A percentile compares a stretch with the other conserved stretches of the same genome.
Evolutionary conservation across 176 grass and related monocot genomes (phyloP).

Genomic region (Alopecurus myosuroides): DNA sequence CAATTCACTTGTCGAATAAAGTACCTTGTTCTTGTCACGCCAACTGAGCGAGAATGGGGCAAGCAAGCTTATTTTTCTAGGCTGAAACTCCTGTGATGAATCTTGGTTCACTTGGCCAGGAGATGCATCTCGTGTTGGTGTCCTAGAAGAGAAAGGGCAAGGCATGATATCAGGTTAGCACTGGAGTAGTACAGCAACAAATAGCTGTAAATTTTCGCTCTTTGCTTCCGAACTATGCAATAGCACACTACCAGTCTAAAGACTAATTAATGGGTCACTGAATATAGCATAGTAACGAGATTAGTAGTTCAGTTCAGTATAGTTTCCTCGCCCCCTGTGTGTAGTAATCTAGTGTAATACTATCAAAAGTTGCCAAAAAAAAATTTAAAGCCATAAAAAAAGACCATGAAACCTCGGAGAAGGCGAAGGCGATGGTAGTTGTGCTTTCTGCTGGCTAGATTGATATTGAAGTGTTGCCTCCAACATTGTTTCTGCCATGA

Average conservation of each 20-base stretch:
- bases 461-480: slow-evolving; percentile 98
- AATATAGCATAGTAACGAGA: slow-evolving; percentile 5
- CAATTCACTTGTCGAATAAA: background rate
- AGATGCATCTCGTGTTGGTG: slow-evolving; percentile 52
- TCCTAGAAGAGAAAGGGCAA: slow-evolving; percentile 35
- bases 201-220: background rate
- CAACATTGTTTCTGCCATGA: slow-evolving; percentile 98
- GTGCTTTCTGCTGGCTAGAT: slow-evolving; percentile 93
- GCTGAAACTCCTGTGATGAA: slow-evolving; percentile 73
- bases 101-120: slow-evolving; percentile 57
- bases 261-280: background rate
- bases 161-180: background rate
- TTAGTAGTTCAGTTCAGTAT: background rate
- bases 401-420: slow-evolving; percentile 69
- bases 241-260: background rate
- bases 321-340: background rate
- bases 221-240: background rate
- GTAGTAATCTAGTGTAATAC: background rate
- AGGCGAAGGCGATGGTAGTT: slow-evolving; percentile 59
- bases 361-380: no score
- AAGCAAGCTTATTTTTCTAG: slow-evolving; percentile 96
- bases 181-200: background rate
- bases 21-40: slow-evolving; percentile 95
- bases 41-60: slow-evolving; percentile 76
- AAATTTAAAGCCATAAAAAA: slow-evolving; percentile 14